A percentile compares a stretch with the other conserved stretches of the same genome.
Conservation (phyloP, 1,139 yeast genomes). For the Magnusiomyces suaveolens region DNA sequence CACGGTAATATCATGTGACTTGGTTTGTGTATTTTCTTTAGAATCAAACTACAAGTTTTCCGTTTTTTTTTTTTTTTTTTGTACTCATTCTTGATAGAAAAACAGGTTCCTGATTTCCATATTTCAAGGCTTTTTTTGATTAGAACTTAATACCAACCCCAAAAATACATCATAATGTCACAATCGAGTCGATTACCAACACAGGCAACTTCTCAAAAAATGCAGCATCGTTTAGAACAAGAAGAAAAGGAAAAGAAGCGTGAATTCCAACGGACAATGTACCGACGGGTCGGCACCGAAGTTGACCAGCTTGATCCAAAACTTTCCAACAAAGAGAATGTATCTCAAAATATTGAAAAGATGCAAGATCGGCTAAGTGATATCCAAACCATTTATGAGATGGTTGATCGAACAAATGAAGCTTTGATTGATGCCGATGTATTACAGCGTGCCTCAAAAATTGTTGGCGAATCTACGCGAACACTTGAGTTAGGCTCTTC, state of each 20-base stretch:
- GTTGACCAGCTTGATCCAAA: not conserved
- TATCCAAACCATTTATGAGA: slow-evolving; percentile 14
- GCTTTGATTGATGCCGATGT: slow-evolving; percentile 17
- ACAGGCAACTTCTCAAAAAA: not conserved
- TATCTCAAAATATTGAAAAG: slow-evolving; percentile 1
- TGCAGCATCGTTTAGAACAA: not conserved
- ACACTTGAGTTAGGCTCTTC: slow-evolving; percentile 15
- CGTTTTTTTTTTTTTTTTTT: too few relatives aligned
- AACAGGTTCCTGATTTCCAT: too few relatives aligned
- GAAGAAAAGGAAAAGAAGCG: slow-evolving; percentile 1
- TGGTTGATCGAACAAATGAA: slow-evolving; percentile 16
- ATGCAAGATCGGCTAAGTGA: slow-evolving; percentile 11
- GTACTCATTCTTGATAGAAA: too few relatives aligned
- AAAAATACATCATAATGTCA: not conserved
- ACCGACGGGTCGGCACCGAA: not conserved
- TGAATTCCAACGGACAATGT: not conserved
- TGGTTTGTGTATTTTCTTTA: too few relatives aligned
- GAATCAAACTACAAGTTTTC: too few relatives aligned
- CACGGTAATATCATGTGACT: too few relatives aligned
- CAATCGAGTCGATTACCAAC: not conserved
- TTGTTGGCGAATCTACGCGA: slow-evolving; percentile 15
- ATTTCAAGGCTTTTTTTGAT: too few relatives aligned
- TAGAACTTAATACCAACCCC: not conserved
- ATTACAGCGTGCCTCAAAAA: slow-evolving; percentile 13
- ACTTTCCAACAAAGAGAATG: not conserved